These are phyloP conservation scores for Podospora pseudocomata DNA, from an alignment of 495 filamentous ascomycete species.

Conservation along the genomic window DNA sequence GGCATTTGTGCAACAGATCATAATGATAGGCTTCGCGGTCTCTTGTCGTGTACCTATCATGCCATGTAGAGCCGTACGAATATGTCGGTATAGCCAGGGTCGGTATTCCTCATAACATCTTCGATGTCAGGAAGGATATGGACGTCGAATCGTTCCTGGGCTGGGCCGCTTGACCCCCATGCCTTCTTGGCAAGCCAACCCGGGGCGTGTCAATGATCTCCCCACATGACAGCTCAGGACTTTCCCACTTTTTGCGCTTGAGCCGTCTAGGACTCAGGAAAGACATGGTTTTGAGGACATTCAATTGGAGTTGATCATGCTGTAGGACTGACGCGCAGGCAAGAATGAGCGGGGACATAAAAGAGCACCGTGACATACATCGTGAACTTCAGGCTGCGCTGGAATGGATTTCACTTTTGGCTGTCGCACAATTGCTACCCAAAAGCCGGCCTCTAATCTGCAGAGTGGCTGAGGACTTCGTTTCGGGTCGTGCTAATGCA, in stretches of 20 bases:
- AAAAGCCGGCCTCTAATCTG: background rate
- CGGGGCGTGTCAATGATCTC: background rate
- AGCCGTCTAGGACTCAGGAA: background rate
- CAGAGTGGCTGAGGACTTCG: background rate
- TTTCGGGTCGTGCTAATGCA: background rate
- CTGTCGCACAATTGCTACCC: background rate
- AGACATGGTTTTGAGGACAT: background rate
- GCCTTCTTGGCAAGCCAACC: background rate
- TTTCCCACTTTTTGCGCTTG: background rate
- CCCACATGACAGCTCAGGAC: background rate
- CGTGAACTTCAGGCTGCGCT: background rate
- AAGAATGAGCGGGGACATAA: background rate
- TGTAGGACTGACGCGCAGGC: background rate
- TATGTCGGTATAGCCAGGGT: background rate
- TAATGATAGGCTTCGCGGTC: background rate
- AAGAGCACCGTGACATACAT: background rate
- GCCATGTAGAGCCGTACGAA: background rate
- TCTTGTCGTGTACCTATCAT: background rate
- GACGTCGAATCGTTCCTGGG: background rate
- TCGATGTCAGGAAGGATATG: background rate
- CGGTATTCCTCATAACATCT: background rate
- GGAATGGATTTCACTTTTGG: background rate
- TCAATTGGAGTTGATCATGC: background rate
- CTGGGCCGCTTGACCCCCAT: background rate
- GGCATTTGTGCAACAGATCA: background rate